These are phyloP conservation scores for Rostrohypoxylon terebratum DNA, from an alignment of 495 filamentous ascomycete genomes.

Conservation along the genomic window DNA sequence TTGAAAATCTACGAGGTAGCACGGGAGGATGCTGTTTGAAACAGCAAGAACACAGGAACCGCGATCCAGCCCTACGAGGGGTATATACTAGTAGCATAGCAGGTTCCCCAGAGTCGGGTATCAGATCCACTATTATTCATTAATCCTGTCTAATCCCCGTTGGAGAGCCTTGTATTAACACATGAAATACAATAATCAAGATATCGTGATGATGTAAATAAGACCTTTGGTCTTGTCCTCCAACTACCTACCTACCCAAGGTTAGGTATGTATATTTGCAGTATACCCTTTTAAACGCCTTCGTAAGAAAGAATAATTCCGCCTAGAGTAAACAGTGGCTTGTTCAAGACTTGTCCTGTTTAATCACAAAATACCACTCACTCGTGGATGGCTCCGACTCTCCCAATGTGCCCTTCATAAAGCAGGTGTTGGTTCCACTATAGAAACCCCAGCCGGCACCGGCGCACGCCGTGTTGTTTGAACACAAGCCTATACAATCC, in stretches of 20 bases:
- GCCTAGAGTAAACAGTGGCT: not conserved
- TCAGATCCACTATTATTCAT: not conserved
- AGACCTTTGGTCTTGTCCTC: slow-evolving; percentile 1
- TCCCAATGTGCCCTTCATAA: slow-evolving; percentile 67
- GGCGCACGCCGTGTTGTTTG: slow-evolving; percentile 40
- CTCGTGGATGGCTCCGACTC: slow-evolving; percentile 58
- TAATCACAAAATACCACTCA: slow-evolving; percentile 55
- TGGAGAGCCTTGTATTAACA: slow-evolving; percentile 1
- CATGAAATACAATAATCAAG: not conserved
- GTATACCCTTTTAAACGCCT: slow-evolving; percentile 16
- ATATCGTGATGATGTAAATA: not conserved
- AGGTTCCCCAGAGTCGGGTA: not conserved
- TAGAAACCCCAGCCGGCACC: slow-evolving; percentile 54
- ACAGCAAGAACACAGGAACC: not conserved
- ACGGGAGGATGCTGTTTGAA: not conserved
- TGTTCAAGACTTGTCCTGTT: slow-evolving; percentile 4
- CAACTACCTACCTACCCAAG: not conserved
- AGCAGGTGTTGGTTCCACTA: slow-evolving; percentile 51
- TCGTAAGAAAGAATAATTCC: slow-evolving; percentile 7
- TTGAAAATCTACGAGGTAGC: not conserved
- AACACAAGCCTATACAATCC: slow-evolving; percentile 51
- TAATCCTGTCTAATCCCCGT: not conserved
- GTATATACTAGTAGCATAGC: not conserved
- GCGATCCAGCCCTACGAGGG: not conserved
- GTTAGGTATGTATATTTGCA: not conserved